A percentile compares a stretch with the other conserved stretches of the same genome.
These are phyloP conservation scores for Micractinium conductrix DNA, from an alignment of 139 green algal species.

Conservation along the genomic window DNA sequence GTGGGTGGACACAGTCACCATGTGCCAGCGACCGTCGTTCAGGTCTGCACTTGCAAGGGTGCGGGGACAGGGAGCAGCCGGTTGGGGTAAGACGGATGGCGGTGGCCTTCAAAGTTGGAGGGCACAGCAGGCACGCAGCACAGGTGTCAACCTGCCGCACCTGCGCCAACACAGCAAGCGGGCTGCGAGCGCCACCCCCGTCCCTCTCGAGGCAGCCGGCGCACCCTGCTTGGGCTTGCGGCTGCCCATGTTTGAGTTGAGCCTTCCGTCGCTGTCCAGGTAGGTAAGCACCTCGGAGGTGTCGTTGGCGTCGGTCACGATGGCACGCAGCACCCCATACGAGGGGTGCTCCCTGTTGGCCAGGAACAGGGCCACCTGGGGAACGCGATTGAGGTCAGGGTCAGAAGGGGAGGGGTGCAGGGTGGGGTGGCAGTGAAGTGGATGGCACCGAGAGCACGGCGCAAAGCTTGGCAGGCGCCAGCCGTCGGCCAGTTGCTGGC, in stretches of 20 bases:
- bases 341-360: conserved; percentile 45
- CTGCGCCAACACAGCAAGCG: background rate
- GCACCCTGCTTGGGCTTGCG: background rate
- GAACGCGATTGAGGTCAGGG: background rate
- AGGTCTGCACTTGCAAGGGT: background rate
- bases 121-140: background rate
- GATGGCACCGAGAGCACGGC: no score
- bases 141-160: background rate
- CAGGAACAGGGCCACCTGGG: conserved; percentile 60
- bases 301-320: conserved; percentile 48
- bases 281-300: background rate
- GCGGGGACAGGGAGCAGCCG: background rate
- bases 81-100: background rate
- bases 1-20: conserved; percentile 65
- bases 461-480: no score
- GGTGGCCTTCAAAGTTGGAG: no score
- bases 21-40: conserved; percentile 75
- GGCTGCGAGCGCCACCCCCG: background rate
- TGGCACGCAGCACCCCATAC: conserved; percentile 52
- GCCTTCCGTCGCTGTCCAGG: conserved; percentile 46
- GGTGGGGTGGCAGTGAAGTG: no score
- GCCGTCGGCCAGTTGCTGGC: no score
- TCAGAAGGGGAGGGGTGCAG: background rate
- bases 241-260: background rate
- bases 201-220: background rate